These are phyloP conservation scores for Solanum aculeatissimum DNA, from an alignment of 305 asterid genomes.

Conservation along the genomic window DNA sequence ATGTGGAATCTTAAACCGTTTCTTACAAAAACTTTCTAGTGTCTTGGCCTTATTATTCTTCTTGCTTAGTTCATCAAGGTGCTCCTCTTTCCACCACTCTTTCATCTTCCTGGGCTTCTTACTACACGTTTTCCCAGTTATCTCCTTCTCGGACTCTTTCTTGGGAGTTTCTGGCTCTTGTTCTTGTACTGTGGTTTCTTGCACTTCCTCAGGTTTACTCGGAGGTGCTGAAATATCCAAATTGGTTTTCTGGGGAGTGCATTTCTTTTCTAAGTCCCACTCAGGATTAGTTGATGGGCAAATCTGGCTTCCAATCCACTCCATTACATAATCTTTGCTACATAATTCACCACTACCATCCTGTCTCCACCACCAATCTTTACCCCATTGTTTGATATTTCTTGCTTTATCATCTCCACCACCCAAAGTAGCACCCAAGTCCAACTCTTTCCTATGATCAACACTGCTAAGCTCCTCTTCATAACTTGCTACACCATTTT, in stretches of 20 bases:
- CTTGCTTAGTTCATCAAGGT: slow-evolving; percentile 38
- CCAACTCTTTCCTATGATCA: slow-evolving; percentile 46
- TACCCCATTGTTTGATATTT: slow-evolving; percentile 67
- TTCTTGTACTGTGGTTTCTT: slow-evolving; percentile 22
- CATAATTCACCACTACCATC: slow-evolving; percentile 87
- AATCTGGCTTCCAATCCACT: slow-evolving; percentile 95
- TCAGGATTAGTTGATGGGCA: slow-evolving; percentile 29
- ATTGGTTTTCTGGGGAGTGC: slow-evolving; percentile 12
- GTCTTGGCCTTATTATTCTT: slow-evolving; percentile 22
- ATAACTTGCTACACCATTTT: slow-evolving; percentile 31
- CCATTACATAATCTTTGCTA: slow-evolving; percentile 85
- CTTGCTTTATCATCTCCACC: slow-evolving; percentile 19
- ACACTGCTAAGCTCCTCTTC: slow-evolving; percentile 44
- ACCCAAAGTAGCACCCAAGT: slow-evolving; percentile 6
- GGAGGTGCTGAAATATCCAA: slow-evolving; percentile 8
- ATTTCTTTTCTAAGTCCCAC: slow-evolving; percentile 67
- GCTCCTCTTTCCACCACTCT: slow-evolving; percentile 98
- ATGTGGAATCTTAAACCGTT: slow-evolving; percentile 39
- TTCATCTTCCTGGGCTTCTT: slow-evolving; percentile 73
- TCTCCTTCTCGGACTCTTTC: slow-evolving; percentile 21
- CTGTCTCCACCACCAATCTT: slow-evolving; percentile 99
- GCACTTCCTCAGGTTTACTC: slow-evolving; percentile 25
- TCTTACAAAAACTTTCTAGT: slow-evolving; percentile 15
- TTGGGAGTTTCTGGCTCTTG: slow-evolving; percentile 11
- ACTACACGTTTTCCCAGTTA: slow-evolving; percentile 11